Percentiles rank a stretch among this genome's conserved stretches.
These are phyloP conservation scores for Stachybotrys chlorohalonatus DNA, from an alignment of 2,329 filamentous ascomycete genomes.

Conservation along the genomic window DNA sequence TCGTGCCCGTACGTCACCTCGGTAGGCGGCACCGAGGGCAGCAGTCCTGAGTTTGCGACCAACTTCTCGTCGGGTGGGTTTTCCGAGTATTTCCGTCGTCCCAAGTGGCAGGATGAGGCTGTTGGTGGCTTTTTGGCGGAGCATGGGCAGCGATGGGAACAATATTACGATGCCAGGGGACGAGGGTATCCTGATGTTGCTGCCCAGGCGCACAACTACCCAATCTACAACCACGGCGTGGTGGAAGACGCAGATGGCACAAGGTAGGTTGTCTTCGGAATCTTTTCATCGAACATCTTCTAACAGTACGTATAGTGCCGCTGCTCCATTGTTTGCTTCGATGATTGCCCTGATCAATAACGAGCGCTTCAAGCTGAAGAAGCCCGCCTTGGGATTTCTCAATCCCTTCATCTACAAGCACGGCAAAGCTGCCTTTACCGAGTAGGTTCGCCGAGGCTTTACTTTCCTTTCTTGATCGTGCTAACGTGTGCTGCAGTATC, in stretches of 20 bases:
- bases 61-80: conserved; percentile 44
- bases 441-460: conserved; percentile 14
- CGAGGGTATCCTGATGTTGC: conserved; percentile 54
- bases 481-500: conserved; percentile 16
- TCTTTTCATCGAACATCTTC: background rate
- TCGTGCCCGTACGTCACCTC: conserved; percentile 52
- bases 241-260: conserved; percentile 19
- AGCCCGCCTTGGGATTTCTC: conserved; percentile 46
- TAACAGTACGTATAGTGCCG: conserved; percentile 30
- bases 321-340: conserved; percentile 52
- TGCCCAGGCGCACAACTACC: conserved; percentile 35
- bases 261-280: conserved; percentile 13
- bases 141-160: conserved; percentile 39
- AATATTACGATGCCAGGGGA: conserved; percentile 35
- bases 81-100: conserved; percentile 35
- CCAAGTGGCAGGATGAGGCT: conserved; percentile 35
- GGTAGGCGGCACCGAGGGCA: conserved; percentile 47
- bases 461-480: background rate
- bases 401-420: conserved; percentile 51
- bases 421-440: conserved; percentile 21
- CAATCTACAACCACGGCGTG: conserved; percentile 20
- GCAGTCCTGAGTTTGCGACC: conserved; percentile 42
- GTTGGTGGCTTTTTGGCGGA: conserved; percentile 32
- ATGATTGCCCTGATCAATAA: conserved; percentile 59
- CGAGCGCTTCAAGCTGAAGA: conserved; percentile 44